Evolutionary conservation across 257 asterid species (phyloP).

Genomic region (Ocimum tenuiflorum): DNA sequence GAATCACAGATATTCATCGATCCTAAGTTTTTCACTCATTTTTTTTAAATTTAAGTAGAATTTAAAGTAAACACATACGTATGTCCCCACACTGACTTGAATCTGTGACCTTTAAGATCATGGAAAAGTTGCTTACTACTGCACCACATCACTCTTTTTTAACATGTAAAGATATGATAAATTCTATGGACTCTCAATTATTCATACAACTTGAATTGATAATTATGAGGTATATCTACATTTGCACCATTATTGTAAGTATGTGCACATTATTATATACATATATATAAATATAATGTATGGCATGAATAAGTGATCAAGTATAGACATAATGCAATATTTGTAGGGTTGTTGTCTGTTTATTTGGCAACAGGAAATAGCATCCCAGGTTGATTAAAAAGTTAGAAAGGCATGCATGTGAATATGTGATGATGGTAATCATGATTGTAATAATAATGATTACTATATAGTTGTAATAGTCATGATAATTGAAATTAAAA

Average conservation of each 20-base stretch:
- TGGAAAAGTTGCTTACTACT: too few relatives aligned
- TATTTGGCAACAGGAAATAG: conserved; percentile 25
- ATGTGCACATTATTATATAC: neutral
- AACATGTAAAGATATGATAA: too few relatives aligned
- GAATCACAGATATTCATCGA: too few relatives aligned
- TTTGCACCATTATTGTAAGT: neutral
- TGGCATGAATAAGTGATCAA: neutral
- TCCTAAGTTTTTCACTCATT: too few relatives aligned
- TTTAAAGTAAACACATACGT: too few relatives aligned
- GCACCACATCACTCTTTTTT: too few relatives aligned
- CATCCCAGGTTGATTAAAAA: conserved; percentile 38
- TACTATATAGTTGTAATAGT: conserved; percentile 22
- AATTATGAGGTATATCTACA: neutral
- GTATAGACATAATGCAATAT: conserved; percentile 20
- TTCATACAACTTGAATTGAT: neutral
- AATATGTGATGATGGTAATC: conserved; percentile 37
- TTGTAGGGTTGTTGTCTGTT: conserved; percentile 24
- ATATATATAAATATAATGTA: neutral
- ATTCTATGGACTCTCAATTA: too few relatives aligned
- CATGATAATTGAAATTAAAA: conserved; percentile 14
- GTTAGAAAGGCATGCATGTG: conserved; percentile 34
- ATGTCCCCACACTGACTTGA: too few relatives aligned
- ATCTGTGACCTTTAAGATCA: too few relatives aligned
- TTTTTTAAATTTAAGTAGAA: too few relatives aligned
- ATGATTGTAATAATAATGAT: conserved; percentile 31